Evolutionary conservation across 2,329 filamentous ascomycete genomes (phyloP), one percentile per base, ranked within the genome.

Genomic region (Phyllosticta paracitricarpa): DNA sequence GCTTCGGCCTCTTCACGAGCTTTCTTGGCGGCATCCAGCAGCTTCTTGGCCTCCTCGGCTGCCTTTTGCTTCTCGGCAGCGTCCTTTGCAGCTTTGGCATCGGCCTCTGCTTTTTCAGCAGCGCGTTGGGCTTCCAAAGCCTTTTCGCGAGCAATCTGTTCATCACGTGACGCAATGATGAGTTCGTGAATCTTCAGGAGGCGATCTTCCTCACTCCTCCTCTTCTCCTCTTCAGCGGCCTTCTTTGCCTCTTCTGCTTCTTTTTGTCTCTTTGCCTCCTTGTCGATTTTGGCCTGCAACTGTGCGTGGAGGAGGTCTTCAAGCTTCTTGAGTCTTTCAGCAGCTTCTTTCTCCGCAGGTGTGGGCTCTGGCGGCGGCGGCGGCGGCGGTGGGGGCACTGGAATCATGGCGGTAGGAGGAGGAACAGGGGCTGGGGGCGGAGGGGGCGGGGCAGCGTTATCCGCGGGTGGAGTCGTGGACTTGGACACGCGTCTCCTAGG

Each of bases 51-150:
- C 30, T 72, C 68, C n/a, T 70, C 70, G 51, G 72, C 75, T 56
- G 74, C 73, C 55, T 75, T 75, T 30, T 77, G 75, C 62, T 77
- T 78, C 24, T 78, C 77, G 51, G 77, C 76, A 24, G 78, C 77
- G 63, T 78, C 80, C 68, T 82, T 81, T 51, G 76, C 76, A n/a
- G 79, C 78, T 57, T 78, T 74, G 12, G 74, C 71, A 53, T 79
- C 77, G 48, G 76, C 74, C 55, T 74, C 75, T 6, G 71, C 68
- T 66, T 69, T 66, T 55, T 61, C 61, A 6, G 61, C 54, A 2
- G 53, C 55, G 8, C 40, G 30, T 19, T 56, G 62, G 12, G 71
- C 70, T 0, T 71, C 72, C 9, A 66, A 60, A 1, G 70, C 73
- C 22, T 67, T 69, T 62, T 76, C 73, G 8, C 71, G 66, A 55